phyloP scores from a whole-genome alignment of 805 yeast genomes.

The Yarrowia sp. region DNA sequence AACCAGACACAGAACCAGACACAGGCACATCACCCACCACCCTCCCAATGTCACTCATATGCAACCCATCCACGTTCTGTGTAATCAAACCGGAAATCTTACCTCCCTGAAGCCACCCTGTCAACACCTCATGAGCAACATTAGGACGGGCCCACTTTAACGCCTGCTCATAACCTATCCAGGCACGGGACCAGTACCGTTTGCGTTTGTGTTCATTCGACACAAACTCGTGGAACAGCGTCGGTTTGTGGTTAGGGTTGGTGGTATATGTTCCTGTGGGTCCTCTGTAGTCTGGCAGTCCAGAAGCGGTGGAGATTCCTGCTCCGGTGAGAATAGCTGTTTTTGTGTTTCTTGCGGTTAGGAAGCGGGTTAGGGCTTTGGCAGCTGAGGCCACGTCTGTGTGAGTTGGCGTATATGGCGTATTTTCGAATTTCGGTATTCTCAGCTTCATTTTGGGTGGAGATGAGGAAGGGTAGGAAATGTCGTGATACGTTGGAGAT shows the following conservation, averaged over 20 bases:
- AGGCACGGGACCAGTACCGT: conserved; percentile 24
- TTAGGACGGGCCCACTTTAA: conserved; percentile 2
- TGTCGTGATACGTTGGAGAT: too few relatives aligned
- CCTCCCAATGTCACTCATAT: background rate
- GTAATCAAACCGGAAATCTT: background rate
- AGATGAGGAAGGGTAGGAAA: background rate
- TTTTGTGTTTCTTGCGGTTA: background rate
- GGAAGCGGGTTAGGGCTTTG: background rate
- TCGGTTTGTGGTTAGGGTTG: conserved; percentile 21
- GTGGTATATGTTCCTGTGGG: conserved; percentile 10
- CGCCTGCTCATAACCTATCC: conserved; percentile 20
- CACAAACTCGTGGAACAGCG: conserved; percentile 21
- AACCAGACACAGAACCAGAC: too few relatives aligned
- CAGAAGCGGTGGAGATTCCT: conserved; percentile 89
- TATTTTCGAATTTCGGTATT: conserved; percentile 9
- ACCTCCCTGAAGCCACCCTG: background rate
- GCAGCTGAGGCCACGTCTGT: background rate
- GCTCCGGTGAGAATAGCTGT: conserved; percentile 61
- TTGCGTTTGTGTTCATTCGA: background rate
- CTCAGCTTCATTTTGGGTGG: background rate
- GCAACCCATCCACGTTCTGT: conserved; percentile 17
- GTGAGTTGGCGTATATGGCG: background rate
- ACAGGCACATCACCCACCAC: too few relatives aligned
- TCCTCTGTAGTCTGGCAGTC: conserved; percentile 73
- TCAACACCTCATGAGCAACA: background rate